Evolutionary conservation across 2,329 filamentous ascomycete genomes (phyloP), one percentile per base, ranked within the genome.

Genomic region (Drechslerella stenobrocha): DNA sequence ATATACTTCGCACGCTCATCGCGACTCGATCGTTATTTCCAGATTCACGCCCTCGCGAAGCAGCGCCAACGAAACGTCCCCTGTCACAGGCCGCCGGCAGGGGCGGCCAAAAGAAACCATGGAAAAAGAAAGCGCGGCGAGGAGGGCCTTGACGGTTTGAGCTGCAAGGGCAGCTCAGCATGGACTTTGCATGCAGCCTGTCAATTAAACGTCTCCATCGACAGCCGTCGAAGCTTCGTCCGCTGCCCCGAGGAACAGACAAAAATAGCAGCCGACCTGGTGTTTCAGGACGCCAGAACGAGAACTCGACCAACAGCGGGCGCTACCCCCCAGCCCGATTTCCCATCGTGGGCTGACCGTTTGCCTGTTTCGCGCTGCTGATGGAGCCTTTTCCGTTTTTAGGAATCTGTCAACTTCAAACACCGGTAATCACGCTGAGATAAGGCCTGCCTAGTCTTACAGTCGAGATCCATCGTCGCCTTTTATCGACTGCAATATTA

Each of bases 51-150:
- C 15, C 34, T 58, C 52, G 57, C 48, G 61, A 45, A 51, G 37
- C 53, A 66, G 61, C 61, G 61, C 61, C 61, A 66, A 66, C 61
- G 61, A 66, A 66, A 66, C 61, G 34, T 37, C 47, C 61, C 61
- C 37, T 66, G 61, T 66, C 51, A 51, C 53, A 66, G 53, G 52
- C 52, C 9, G 46, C 58, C 44, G 42, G 37, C 47, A 61, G 46
- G 37, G 37, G 44, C 13, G 40, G 37, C 23, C 18, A 51, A 42
- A 40, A 28, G 59, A 64, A 47, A 61, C 32, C 28, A 61, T 55
- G 37, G 50, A 34, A 57, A 65, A 28, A 30, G 28, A 24, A 23
- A 48, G 22, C n/a, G n/a, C n/a, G n/a, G n/a, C n/a, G n/a, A n/a
- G n/a, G n/a, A n/a, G 37, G 15, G 24, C 35, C 44, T 50, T 11